Base-by-base conservation (phyloP, 164 flowering plant genomes). In the Vitis cinerea region DNA sequence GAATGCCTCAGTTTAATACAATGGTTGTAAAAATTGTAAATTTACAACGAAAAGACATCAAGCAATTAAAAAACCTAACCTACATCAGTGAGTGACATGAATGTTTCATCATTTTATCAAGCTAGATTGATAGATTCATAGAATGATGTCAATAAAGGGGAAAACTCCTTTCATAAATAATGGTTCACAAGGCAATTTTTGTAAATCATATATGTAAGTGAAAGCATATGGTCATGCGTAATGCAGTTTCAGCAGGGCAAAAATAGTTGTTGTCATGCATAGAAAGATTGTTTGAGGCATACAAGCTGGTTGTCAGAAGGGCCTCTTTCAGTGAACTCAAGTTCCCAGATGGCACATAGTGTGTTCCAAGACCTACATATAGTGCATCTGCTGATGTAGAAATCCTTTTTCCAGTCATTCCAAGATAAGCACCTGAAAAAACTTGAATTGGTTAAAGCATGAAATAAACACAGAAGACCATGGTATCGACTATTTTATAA, bases 371-470 rank as follows among this genome's bases (percentile, higher is more conserved):
- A 59, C 99, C 98, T 15, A 82, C 85, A 55, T 73, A 93, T 30
- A 95, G 80, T 27, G 97, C 98, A 86, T 95, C 98, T 67, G 96
- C 90, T 16, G 99, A 89, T 23, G 93, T 83, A 57, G 93, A 87
- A 66, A 93, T 83, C 78, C 99, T 86, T 71, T 83, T 91, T 17
- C 97, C 98, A 75, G 98, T 93, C 85, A 95, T 49, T 63, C 97
- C 99, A 79, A 95, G 93, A 76, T 93, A 95, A 64, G 92, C 83
- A 75, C 99, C 99, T 95, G 83, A 74, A 75, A 54, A 55, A 63
- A 51, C 63, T 31, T 29, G 68, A 9, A 67, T 15, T 15, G 30
- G 13, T 27, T 29, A 50, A 23, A 10, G 50, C 53, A 17, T 16
- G 8, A 19, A 55, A 1, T 10, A 15, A 37, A 16, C 60, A 56